Base-by-base conservation (phyloP, 129 eudicot genomes). In the Gnaphalium uliginosum region DNA sequence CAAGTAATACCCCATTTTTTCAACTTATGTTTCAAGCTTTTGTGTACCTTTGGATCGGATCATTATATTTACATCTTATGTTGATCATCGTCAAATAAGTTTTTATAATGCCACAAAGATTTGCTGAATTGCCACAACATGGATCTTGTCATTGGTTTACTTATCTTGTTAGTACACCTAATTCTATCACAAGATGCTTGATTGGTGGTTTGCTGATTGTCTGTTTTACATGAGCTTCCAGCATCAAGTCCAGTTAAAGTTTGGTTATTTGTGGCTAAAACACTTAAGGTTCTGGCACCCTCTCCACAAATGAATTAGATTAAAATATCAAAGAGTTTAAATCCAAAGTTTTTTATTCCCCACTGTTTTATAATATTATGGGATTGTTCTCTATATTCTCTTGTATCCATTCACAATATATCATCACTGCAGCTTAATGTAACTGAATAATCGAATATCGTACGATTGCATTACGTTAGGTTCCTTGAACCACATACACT, bases 401-500 rank as follows among this genome's bases (percentile, higher is more conserved):
- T 21, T 72, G 32, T 58, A 35, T 33, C 50, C 56, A 72, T 35
- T 56, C 24, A 33, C 41, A 13, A 69, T 13, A 61, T 13, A 29
- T 19, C 17, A 35, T 56, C 66, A 54, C 65, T 56, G 51, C 35
- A 4, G 53, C 66, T 17, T 32, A 72, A 72, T 21, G 60, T 23
- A 73, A 58, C 39, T 3, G 19, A 27, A 17, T 15, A 39, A 33
- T 33, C 39, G 9, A 67, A 73, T 73, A 39, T 59, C 69, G 27
- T 73, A 59, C 41, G 39, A 22, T 35, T 37, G 64, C 51, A 66
- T 66, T 67, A 51, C 15, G 56, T 53, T 53, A 33, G 64, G 66
- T 53, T 76, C 80, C 73, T 66, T 22, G 22, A 53, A 57, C 64
- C 23, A 54, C 65, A 33, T 6, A 66, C 17, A 35, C 24, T 53